phyloP scores from a whole-genome alignment of 1,139 yeast species.

The Magnusiomyces suaveolens region DNA sequence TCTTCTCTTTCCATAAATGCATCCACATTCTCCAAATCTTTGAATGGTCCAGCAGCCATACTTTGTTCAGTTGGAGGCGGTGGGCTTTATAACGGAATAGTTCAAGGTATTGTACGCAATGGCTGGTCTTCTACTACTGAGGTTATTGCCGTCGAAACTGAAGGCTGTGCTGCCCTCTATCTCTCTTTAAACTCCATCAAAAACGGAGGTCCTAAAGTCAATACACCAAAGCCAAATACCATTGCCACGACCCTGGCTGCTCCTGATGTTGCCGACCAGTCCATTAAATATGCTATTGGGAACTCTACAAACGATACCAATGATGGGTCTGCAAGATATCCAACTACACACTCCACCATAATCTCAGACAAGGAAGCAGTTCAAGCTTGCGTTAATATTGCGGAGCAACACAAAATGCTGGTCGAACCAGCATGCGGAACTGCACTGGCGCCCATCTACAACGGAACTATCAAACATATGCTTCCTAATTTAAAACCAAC shows the following conservation, averaged over 20 bases:
- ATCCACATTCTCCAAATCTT: not conserved
- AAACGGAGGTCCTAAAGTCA: constrained; percentile 32
- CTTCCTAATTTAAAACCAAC: constrained; percentile 23
- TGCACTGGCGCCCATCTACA: constrained; percentile 46
- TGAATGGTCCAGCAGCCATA: constrained; percentile 33
- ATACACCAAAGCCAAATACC: constrained; percentile 41
- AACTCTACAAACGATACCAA: no score
- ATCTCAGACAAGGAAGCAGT: constrained; percentile 46
- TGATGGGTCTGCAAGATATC: no score
- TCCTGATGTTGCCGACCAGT: constrained; percentile 43
- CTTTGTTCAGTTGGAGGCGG: constrained; percentile 74
- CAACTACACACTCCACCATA: constrained; percentile 38
- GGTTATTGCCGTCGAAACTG: constrained; percentile 51
- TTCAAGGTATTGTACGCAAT: constrained; percentile 39
- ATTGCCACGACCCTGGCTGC: constrained; percentile 59
- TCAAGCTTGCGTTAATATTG: constrained; percentile 43
- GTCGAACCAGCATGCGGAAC: constrained; percentile 77
- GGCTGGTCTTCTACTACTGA: constrained; percentile 28
- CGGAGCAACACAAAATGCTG: constrained; percentile 42
- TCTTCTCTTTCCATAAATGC: not conserved
- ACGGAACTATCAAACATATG: constrained; percentile 20
- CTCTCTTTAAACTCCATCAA: constrained; percentile 37
- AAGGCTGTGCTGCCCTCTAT: constrained; percentile 52
- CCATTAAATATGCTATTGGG: constrained; percentile 39
- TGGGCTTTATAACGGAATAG: constrained; percentile 58